phyloP scores from a whole-genome alignment of 2,329 filamentous ascomycete species.

The Pezicula carpinea region DNA sequence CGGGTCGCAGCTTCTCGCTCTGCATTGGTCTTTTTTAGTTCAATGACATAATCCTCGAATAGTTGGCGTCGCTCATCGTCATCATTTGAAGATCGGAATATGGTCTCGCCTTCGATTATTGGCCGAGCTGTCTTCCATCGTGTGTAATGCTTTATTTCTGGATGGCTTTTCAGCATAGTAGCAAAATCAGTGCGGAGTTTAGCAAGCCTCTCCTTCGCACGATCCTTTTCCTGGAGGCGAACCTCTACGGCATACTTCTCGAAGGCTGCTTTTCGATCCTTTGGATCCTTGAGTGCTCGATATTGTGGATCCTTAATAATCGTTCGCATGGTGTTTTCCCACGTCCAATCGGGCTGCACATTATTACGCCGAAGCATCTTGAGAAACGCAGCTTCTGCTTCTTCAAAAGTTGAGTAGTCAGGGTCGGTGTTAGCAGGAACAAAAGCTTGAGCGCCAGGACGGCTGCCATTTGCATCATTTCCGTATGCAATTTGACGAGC shows the following conservation, averaged over 20 bases:
- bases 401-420: constrained; percentile 74
- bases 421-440: constrained; percentile 65
- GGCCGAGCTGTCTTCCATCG: constrained; percentile 94
- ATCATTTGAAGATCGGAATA: constrained; percentile 85
- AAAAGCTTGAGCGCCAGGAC: constrained; percentile 47
- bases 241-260: constrained; percentile 93
- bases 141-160: constrained; percentile 95
- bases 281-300: constrained; percentile 86
- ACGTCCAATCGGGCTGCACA: constrained; percentile 87
- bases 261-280: constrained; percentile 84
- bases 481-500: constrained; percentile 54
- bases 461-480: constrained; percentile 43
- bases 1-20: constrained; percentile 70
- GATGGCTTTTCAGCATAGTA: constrained; percentile 92
- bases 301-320: constrained; percentile 91
- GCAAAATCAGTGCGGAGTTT: constrained; percentile 93
- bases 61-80: constrained; percentile 84
- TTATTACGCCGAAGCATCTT: constrained; percentile 82
- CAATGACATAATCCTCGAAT: constrained; percentile 87
- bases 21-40: constrained; percentile 74
- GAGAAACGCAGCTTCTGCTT: constrained; percentile 88
- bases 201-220: constrained; percentile 84
- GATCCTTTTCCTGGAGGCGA: constrained; percentile 87
- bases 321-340: constrained; percentile 82
- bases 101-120: constrained; percentile 91